phyloP scores from a whole-genome alignment of 2,329 filamentous ascomycete species.

The Plectosphaerella sp. region DNA sequence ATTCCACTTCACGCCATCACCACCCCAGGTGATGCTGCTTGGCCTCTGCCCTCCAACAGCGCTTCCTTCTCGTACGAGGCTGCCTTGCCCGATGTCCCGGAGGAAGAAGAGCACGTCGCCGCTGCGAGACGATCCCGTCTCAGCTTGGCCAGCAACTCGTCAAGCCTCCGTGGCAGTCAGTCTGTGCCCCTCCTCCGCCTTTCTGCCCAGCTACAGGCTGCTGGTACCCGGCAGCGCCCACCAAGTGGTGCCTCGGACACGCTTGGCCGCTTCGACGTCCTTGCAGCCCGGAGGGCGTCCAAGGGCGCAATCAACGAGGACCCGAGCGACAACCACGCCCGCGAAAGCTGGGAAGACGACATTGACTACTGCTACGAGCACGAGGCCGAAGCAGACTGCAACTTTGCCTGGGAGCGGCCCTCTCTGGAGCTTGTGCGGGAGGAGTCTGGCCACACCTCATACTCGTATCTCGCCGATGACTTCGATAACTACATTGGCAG shows the following conservation, averaged over 20 bases:
- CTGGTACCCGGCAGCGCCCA: conserved; percentile 22
- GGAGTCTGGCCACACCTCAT: conserved; percentile 1
- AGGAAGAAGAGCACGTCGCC: conserved; percentile 53
- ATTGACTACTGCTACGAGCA: conserved; percentile 70
- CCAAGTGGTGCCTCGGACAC: conserved; percentile 49
- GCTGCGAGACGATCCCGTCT: conserved; percentile 31
- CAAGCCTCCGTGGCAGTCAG: conserved; percentile 49
- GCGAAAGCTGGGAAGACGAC: conserved; percentile 61
- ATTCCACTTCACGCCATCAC: conserved; percentile 30
- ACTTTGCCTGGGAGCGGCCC: conserved; percentile 60
- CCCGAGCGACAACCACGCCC: conserved; percentile 22
- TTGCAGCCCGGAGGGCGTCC: conserved; percentile 27
- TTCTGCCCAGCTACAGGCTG: conserved; percentile 28
- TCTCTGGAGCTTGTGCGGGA: conserved; percentile 43
- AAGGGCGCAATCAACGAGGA: conserved; percentile 19
- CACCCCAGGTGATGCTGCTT: conserved; percentile 35
- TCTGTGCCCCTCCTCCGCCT: conserved; percentile 52
- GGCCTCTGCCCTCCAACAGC: conserved; percentile 35
- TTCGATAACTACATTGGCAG: too few species aligned
- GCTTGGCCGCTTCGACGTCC: conserved; percentile 37
- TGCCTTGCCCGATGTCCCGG: conserved; percentile 54
- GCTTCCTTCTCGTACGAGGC: conserved; percentile 31
- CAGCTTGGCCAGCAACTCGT: conserved; percentile 42
- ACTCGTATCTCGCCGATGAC: too few species aligned
- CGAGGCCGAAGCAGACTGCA: conserved; percentile 61